A percentile compares a stretch with the other conserved stretches of the same genome.
Evolutionary conservation across 2,329 filamentous ascomycete species (phyloP).

Genomic region (Xylariaceae sp.): DNA sequence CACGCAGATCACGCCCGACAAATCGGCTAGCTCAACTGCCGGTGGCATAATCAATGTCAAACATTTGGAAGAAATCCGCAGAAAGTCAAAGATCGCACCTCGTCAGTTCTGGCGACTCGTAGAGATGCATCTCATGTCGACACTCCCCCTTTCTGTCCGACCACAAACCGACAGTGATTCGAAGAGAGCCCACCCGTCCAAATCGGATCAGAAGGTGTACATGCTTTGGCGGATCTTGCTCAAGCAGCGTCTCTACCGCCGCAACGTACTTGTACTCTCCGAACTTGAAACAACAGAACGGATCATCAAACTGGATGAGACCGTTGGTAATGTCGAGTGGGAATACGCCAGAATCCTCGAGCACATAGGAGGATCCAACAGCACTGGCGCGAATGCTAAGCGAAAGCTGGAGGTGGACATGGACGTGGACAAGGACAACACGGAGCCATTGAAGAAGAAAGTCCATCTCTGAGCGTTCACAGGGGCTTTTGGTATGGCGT

Average conservation of each 20-base stretch:
- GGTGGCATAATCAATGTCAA: conserved; percentile 52
- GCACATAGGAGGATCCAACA: conserved; percentile 22
- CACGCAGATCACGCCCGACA: conserved; percentile 28
- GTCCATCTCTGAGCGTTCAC: conserved; percentile 30
- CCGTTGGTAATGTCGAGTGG: conserved; percentile 60
- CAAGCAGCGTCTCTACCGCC: conserved; percentile 71
- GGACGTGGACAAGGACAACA: conserved; percentile 12
- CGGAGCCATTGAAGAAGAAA: conserved; percentile 40
- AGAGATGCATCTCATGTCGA: conserved; percentile 68
- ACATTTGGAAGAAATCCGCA: conserved; percentile 52
- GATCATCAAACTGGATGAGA: conserved; percentile 66
- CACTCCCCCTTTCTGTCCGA: conserved; percentile 51
- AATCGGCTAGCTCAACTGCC: conserved; percentile 24
- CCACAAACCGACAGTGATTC: conserved; percentile 38
- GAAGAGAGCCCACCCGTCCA: conserved; percentile 36
- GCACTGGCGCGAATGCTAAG: conserved; percentile 37
- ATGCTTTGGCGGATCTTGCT: conserved; percentile 67
- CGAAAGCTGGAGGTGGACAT: conserved; percentile 39
- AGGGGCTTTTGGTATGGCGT: background rate
- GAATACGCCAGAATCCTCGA: conserved; percentile 65
- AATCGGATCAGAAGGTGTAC: conserved; percentile 57
- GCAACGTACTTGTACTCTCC: conserved; percentile 65
- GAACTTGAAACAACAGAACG: conserved; percentile 65
- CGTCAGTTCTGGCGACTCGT: conserved; percentile 71
- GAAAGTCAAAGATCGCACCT: conserved; percentile 63